Evolutionary conservation across 306 rosid species (phyloP).

Genomic region (Vigna trinervia): DNA sequence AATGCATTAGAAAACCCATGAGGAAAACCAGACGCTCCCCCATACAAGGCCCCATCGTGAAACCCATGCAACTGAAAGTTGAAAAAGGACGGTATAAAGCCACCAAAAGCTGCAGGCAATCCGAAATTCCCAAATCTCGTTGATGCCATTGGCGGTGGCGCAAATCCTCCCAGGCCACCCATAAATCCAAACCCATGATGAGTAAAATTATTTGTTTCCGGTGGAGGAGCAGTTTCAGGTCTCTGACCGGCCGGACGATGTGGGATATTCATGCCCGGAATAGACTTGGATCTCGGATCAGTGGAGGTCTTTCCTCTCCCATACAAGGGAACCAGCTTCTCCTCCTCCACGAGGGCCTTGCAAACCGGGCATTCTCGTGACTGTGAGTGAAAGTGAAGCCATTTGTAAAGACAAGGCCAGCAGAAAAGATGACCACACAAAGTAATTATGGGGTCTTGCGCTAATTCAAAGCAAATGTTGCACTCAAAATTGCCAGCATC

Average conservation of each 20-base stretch:
- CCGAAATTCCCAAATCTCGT: constrained; percentile 86
- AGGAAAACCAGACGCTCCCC: constrained; percentile 62
- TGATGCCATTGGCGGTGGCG: constrained; percentile 72
- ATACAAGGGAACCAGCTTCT: constrained; percentile 82
- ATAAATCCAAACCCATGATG: constrained; percentile 71
- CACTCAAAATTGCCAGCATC: constrained; percentile 84
- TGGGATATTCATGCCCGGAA: constrained; percentile 71
- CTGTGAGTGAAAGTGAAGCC: constrained; percentile 83
- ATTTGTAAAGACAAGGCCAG: constrained; percentile 93
- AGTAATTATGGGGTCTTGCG: constrained; percentile 90
- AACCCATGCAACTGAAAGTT: constrained; percentile 78
- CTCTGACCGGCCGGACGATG: constrained; percentile 86
- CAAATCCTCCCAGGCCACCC: constrained; percentile 83
- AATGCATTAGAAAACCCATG: constrained; percentile 67
- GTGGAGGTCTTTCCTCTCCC: constrained; percentile 86
- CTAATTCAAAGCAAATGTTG: constrained; percentile 89
- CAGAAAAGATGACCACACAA: constrained; percentile 92
- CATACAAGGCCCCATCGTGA: constrained; percentile 66
- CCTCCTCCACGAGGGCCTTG: constrained; percentile 85
- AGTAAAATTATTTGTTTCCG: constrained; percentile 67
- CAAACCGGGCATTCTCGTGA: constrained; percentile 85
- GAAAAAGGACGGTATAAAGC: constrained; percentile 71
- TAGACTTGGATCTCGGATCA: constrained; percentile 82
- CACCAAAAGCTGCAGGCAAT: constrained; percentile 80
- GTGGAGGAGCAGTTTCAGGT: constrained; percentile 83